Base-by-base conservation (phyloP, 176 grass and related monocot species). In the Neostapfia colusana region DNA sequence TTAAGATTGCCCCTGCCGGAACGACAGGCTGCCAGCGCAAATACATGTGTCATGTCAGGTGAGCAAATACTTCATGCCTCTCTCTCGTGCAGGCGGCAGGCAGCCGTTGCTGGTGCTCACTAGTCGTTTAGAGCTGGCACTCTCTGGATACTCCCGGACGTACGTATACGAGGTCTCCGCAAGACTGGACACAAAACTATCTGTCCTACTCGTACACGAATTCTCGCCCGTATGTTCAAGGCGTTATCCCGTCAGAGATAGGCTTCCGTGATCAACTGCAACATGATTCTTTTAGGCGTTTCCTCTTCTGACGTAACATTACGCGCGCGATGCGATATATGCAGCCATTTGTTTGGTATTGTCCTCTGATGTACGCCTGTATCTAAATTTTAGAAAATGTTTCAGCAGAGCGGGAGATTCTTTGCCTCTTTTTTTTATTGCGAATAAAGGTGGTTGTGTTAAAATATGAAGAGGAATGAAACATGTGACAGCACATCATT, bases 211-310 rank as follows among this genome's bases (percentile, higher is more conserved):
- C 1, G 38, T 40, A 17, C 63, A 13, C 68, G 80, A 28, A 62
- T 68, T 69, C 62, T 58, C 12, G 75, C 68, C 85, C 86, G n/a
- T 83, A 88, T 88, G 75, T 18, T 88, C 85, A 83, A 20, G 7
- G 26, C 75, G 85, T 88, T 79, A 88, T 88, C 85, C 72, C 75
- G 80, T 83, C 24, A 83, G n/a, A 79, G 79, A 77, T 77, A 83
- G 80, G 4, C 74, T 68, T 17, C 34, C 28, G 4, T 21, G 74
- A 78, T 59, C 41, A 53, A 42, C 42, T 15, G 15, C 61, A 74
- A 83, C 74, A 79, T 43, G 24, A 67, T 78, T 73, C 28, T 60
- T 53, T 53, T 53, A 18, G 5, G 17, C 21, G 0, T 31, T 61
- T 53, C 21, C 50, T 53, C 18, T n/a, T 49, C 17, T 53, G 50